phyloP scores from a whole-genome alignment of 345 rosid species.

The Bruguiera parviflora region DNA sequence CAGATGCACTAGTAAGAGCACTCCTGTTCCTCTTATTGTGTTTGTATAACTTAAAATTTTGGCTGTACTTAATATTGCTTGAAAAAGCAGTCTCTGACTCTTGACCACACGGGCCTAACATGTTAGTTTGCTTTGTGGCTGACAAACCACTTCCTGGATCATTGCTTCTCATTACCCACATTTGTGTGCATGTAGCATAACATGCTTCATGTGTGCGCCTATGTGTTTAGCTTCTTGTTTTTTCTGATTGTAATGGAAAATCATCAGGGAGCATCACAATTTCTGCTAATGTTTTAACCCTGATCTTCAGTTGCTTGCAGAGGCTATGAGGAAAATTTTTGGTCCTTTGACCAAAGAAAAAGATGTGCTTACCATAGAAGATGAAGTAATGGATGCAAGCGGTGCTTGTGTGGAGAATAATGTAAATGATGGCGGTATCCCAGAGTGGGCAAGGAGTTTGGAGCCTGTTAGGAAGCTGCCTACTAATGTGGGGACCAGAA shows the following conservation, averaged over 20 bases:
- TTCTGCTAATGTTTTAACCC: conserved; percentile 22
- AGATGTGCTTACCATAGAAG: conserved; percentile 62
- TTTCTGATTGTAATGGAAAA: background rate
- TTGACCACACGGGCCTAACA: background rate
- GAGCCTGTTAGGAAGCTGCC: conserved; percentile 94
- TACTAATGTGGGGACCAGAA: conserved; percentile 97
- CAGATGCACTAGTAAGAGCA: conserved; percentile 86
- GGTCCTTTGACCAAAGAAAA: conserved; percentile 55
- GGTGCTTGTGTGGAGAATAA: conserved; percentile 45
- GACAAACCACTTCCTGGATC: background rate
- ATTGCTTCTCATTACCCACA: background rate
- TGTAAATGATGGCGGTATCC: conserved; percentile 50
- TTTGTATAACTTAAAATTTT: background rate
- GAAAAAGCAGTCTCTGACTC: background rate
- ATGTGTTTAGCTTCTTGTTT: background rate
- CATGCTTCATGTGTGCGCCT: background rate
- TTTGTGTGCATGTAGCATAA: background rate
- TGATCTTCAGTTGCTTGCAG: conserved; percentile 91
- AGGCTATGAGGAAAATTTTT: conserved; percentile 71
- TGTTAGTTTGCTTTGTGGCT: background rate
- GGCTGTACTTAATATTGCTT: background rate
- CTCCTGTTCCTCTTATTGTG: background rate
- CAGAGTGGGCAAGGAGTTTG: conserved; percentile 82
- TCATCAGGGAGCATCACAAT: background rate
- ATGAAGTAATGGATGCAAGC: conserved; percentile 52